Conservation (phyloP, 2,329 filamentous ascomycete genomes). For the Cercospora berteroae region DNA sequence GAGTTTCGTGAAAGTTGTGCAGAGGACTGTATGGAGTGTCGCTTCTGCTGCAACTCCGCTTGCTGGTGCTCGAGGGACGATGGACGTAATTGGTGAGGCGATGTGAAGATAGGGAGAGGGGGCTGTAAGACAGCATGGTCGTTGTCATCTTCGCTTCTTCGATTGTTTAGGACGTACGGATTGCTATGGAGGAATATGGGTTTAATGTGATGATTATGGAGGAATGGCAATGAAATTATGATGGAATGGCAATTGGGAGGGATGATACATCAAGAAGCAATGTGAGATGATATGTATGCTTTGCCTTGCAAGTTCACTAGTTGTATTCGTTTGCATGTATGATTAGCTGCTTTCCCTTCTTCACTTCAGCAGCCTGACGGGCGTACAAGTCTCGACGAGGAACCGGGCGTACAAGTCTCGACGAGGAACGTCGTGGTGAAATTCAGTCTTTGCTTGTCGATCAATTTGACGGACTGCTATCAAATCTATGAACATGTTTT, state of each 20-base stretch:
- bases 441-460: not conserved
- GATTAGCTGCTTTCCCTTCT: not conserved
- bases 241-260: not conserved
- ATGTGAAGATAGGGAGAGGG: no score
- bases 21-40: not conserved
- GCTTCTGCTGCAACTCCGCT: not conserved
- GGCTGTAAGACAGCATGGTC: no score
- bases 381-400: not conserved
- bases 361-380: not conserved
- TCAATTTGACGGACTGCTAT: not conserved
- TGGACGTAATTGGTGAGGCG: not conserved
- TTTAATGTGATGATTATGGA: not conserved
- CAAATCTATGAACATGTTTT: not conserved
- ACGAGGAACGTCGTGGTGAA: not conserved
- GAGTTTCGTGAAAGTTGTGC: conserved; percentile 8
- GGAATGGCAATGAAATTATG: not conserved
- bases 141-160: no score
- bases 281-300: not conserved
- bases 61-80: not conserved
- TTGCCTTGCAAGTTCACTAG: not conserved
- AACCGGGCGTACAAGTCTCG: not conserved
- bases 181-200: no score
- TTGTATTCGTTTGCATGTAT: not conserved
- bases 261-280: not conserved
- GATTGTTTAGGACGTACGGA: no score